Conservation (phyloP, 805 yeast genomes). For the Candida jianshihensis region DNA sequence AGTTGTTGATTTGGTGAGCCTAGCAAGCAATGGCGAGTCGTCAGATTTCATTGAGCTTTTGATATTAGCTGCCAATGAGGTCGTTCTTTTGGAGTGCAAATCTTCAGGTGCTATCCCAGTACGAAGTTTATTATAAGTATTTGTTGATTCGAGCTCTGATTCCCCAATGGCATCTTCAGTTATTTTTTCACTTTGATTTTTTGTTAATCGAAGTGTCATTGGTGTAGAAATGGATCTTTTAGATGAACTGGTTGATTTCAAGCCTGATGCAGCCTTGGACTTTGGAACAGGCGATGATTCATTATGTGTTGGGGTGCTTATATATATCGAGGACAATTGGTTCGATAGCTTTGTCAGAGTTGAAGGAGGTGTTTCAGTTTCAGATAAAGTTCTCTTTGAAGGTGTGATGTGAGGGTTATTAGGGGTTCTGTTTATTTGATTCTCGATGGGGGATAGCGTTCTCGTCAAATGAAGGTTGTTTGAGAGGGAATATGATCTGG, state of each 20-base stretch:
- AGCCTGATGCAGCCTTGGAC: neutral
- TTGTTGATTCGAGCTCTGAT: too few species aligned
- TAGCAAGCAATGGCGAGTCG: conserved; percentile 15
- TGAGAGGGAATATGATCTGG: neutral
- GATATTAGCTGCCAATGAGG: neutral
- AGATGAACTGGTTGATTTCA: too few species aligned
- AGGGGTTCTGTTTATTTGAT: neutral
- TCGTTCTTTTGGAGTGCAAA: conserved; percentile 8
- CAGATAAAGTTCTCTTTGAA: neutral
- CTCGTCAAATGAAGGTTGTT: neutral
- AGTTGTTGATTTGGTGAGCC: conserved; percentile 21
- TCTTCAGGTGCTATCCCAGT: neutral
- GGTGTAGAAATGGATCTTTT: neutral
- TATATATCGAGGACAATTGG: conserved; percentile 7
- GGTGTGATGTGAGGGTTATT: neutral
- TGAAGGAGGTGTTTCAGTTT: conserved; percentile 6
- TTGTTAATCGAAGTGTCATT: neutral
- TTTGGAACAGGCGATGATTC: too few species aligned
- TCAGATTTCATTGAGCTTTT: conserved; percentile 3
- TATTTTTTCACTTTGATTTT: too few species aligned
- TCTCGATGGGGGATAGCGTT: conserved; percentile 7
- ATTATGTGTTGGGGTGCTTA: conserved; percentile 6
- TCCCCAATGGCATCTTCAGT: too few species aligned
- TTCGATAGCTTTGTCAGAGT: conserved; percentile 14
- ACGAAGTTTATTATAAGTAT: neutral